Percentiles rank a stretch among this genome's conserved stretches.
Evolutionary conservation across 1,284 basidiomycete genomes (phyloP).

Genomic region (Flammula alnicola): DNA sequence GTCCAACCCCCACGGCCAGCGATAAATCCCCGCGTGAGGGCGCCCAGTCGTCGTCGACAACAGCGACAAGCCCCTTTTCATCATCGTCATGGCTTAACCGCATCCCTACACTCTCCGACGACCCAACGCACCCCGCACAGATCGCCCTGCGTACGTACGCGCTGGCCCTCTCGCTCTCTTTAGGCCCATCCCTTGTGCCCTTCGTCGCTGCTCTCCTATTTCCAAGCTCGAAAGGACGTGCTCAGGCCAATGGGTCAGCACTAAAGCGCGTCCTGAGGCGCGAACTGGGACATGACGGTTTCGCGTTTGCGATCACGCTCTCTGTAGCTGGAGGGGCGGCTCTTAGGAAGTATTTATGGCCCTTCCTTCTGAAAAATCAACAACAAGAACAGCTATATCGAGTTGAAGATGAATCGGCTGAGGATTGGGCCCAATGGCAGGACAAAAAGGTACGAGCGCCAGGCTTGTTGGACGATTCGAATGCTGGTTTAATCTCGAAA

Average conservation of each 20-base stretch:
- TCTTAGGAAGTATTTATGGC: constrained; percentile 50
- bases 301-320: constrained; percentile 68
- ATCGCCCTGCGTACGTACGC: constrained; percentile 68
- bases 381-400: constrained; percentile 3
- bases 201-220: constrained; percentile 43
- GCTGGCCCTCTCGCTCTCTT: constrained; percentile 66
- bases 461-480: too few species aligned
- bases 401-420: constrained; percentile 3
- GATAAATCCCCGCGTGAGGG: too few species aligned
- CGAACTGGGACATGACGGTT: constrained; percentile 63
- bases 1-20: too few species aligned
- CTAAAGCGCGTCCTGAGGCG: constrained; percentile 51
- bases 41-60: not conserved
- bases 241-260: constrained; percentile 21
- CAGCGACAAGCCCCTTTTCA: too few species aligned
- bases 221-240: constrained; percentile 16
- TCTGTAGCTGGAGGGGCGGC: constrained; percentile 66
- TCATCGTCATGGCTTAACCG: constrained; percentile 22
- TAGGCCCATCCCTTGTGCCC: constrained; percentile 65
- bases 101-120: constrained; percentile 34
- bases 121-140: constrained; percentile 57
- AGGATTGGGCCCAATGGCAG: too few species aligned
- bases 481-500: not conserved
- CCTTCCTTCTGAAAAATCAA: constrained; percentile 32
- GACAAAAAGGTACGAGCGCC: too few species aligned